Conservation (phyloP, 345 rosid species). For the Eucalyptus sp. region DNA sequence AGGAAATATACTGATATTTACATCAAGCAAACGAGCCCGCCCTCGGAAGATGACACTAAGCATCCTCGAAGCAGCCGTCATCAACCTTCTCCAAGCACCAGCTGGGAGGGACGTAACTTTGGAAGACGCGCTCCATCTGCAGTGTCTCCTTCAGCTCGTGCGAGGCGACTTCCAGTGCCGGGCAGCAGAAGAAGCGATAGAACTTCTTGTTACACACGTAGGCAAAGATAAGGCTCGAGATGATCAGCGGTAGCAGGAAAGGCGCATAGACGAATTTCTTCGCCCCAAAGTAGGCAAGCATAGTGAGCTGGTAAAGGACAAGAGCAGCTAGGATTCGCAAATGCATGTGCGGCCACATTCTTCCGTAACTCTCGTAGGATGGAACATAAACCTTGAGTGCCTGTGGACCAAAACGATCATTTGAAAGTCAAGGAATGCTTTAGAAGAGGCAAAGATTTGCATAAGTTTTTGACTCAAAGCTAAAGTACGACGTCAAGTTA, state of each 20-base stretch:
- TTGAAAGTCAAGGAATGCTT: neutral
- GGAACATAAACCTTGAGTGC: slow-evolving; percentile 91
- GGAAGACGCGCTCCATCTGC: slow-evolving; percentile 45
- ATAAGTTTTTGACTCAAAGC: neutral
- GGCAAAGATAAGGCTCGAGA: slow-evolving; percentile 38
- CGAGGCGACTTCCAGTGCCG: slow-evolving; percentile 63
- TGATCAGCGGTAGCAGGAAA: slow-evolving; percentile 30
- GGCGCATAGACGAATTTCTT: slow-evolving; percentile 30
- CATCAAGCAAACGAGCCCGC: slow-evolving; percentile 18
- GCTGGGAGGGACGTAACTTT: slow-evolving; percentile 43
- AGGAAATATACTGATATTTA: neutral
- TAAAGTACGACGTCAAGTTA: neutral
- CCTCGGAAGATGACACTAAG: slow-evolving; percentile 30
- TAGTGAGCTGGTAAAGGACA: slow-evolving; percentile 60
- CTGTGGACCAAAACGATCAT: slow-evolving; percentile 8
- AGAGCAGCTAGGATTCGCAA: slow-evolving; percentile 47
- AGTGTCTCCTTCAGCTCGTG: slow-evolving; percentile 50
- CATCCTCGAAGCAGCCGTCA: slow-evolving; percentile 47
- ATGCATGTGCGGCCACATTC: slow-evolving; percentile 95
- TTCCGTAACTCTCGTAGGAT: slow-evolving; percentile 69
- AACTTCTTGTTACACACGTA: slow-evolving; percentile 56
- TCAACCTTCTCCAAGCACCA: slow-evolving; percentile 55
- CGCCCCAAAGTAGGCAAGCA: slow-evolving; percentile 52
- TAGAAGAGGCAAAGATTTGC: neutral
- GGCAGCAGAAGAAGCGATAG: slow-evolving; percentile 40